Base-by-base conservation (phyloP, 2,329 filamentous ascomycete genomes). In the Penicillium sumatraense region DNA sequence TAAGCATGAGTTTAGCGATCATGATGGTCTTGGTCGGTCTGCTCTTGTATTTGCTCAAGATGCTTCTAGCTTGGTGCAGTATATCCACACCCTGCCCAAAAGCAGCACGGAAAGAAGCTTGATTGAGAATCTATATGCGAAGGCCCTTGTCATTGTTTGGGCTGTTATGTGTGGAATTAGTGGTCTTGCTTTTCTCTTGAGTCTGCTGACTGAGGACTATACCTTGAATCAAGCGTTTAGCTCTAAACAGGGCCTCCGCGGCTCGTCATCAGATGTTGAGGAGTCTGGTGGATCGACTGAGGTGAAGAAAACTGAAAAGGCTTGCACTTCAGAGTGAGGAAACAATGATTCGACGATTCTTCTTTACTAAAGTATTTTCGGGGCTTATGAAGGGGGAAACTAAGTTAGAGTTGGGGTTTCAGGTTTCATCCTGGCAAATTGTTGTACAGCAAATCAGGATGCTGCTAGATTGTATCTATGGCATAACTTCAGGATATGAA, bases 61-160 rank as follows among this genome's bases (percentile, higher is more conserved):
- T 64, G 83, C 84, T 0, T 83, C 83, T 1, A 80, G 78, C 0
- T 72, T 87, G 11, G 82, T 87, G 0, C 74, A 80, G 55, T 73
- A 84, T 57, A 84, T 86, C 66, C 81, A 80, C 64, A 65, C 65
- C 1, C 80, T 86, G 72, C 72, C 77, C n/a, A 68, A 63, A 3
- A 75, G 72, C 0, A 48, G 52, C 2, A 63, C n/a, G 57, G 18
- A 76, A 76, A 62, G 64, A 63, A 23, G 64, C 76, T 67, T 84
- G 53, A 77, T 54, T 21, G 41, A 82, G 54, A 68, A 74, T 40
- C 77, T 78, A 16, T 86, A 85, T 66, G 78, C 80, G 1, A 78
- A 83, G 61, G 76, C 77, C 7, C 63, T 86, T 62, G 75, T 72
- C 54, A 78, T 78, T 14, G 78, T 86, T 31, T 85, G 81, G 79